Conservation (phyloP, 202 grass and related monocot species). For the Alloteropsis angusta region DNA sequence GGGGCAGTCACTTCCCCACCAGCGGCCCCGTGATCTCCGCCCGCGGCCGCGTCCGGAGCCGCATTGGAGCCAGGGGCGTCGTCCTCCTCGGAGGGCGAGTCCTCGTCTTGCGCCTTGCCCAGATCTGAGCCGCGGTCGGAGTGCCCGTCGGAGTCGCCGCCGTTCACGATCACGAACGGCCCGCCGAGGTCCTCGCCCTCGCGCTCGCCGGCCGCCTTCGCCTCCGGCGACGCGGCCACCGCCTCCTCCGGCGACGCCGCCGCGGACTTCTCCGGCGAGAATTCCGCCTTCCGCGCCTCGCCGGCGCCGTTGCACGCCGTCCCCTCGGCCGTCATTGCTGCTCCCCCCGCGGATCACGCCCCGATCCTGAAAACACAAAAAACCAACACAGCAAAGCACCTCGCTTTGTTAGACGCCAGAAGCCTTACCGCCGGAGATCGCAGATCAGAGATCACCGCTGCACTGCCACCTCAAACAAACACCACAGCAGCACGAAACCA, state of each 20-base stretch:
- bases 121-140: conserved; percentile 35
- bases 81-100: conserved; percentile 10
- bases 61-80: conserved; percentile 24
- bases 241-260: background rate
- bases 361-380: conserved; percentile 32
- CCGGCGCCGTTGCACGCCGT: conserved; percentile 30
- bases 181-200: conserved; percentile 43
- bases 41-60: background rate
- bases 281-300: conserved; percentile 41
- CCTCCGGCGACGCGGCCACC: conserved; percentile 16
- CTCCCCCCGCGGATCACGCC: conserved; percentile 30
- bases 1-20: background rate
- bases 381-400: background rate
- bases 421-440: background rate
- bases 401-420: background rate
- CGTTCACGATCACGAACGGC: conserved; percentile 52
- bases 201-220: conserved; percentile 28
- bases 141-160: conserved; percentile 53
- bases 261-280: conserved; percentile 28
- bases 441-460: conserved; percentile 12
- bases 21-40: background rate
- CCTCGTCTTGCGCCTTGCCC: background rate
- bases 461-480: background rate
- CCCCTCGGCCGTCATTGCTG: conserved; percentile 62
- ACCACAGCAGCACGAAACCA: background rate